phyloP scores from a whole-genome alignment of 441 rosid genomes.

The Erysimum cheiri region DNA sequence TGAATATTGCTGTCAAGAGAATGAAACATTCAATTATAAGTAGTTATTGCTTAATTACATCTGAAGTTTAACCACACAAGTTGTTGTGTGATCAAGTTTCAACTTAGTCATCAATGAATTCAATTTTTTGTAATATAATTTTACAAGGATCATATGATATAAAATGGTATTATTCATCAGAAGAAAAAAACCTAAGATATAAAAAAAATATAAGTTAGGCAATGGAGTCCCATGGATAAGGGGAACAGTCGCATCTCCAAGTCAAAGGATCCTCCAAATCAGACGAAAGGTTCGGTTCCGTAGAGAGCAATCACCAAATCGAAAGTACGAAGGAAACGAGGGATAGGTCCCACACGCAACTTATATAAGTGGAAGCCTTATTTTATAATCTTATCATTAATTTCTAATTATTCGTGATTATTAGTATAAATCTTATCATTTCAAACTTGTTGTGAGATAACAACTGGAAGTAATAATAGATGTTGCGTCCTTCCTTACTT shows the following conservation, averaged over 20 bases:
- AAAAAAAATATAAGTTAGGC: not conserved
- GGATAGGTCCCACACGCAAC: slow-evolving; percentile 40
- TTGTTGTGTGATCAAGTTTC: not conserved
- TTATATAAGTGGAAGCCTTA: slow-evolving; percentile 26
- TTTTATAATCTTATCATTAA: not conserved
- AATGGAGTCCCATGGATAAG: slow-evolving; percentile 27
- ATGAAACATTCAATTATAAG: slow-evolving; percentile 6
- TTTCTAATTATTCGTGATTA: slow-evolving; percentile 1
- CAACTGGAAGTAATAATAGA: slow-evolving; percentile 38
- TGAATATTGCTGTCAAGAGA: not conserved
- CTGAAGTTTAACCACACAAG: slow-evolving; percentile 12
- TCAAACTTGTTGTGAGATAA: slow-evolving; percentile 26
- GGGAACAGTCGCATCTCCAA: slow-evolving; percentile 32
- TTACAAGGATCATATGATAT: not conserved
- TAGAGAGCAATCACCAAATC: slow-evolving; percentile 35
- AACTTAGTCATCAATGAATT: slow-evolving; percentile 8
- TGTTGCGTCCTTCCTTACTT: slow-evolving; percentile 32
- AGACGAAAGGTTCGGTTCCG: slow-evolving; percentile 39
- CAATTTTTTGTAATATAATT: not conserved
- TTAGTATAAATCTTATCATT: slow-evolving; percentile 6
- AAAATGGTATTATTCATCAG: not conserved
- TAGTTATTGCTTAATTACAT: not conserved
- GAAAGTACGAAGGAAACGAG: slow-evolving; percentile 42
- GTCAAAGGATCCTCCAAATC: slow-evolving; percentile 40
- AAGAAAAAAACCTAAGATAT: too few species aligned